phyloP scores from a whole-genome alignment of 2,329 filamentous ascomycete species.

The Pestalotiopsis sp. region DNA sequence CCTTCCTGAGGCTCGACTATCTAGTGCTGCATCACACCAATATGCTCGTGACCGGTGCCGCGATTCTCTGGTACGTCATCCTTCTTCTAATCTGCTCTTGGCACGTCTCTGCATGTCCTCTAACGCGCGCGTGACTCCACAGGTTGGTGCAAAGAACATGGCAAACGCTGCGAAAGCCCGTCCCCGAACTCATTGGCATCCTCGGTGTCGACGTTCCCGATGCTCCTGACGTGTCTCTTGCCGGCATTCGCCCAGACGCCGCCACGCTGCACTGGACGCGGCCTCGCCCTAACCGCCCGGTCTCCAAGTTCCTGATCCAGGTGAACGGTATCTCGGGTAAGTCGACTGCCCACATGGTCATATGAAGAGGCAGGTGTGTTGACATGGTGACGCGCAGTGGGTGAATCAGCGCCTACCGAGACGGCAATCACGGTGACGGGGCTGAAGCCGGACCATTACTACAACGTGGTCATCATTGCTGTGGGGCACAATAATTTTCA shows the following conservation, averaged over 20 bases:
- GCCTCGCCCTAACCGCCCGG: conserved; percentile 64
- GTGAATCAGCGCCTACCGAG: conserved; percentile 79
- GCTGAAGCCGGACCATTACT: conserved; percentile 83
- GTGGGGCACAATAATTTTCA: conserved; percentile 92
- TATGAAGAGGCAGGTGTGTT: conserved; percentile 11
- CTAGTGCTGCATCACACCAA: conserved; percentile 52
- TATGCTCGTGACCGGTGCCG: conserved; percentile 57
- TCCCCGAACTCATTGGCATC: conserved; percentile 86
- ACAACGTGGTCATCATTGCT: conserved; percentile 90
- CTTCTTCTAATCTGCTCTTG: background rate
- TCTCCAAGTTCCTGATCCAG: conserved; percentile 87
- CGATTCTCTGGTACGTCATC: conserved; percentile 54
- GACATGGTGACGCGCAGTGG: conserved; percentile 57
- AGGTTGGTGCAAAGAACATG: conserved; percentile 86
- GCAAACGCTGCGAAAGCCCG: conserved; percentile 87
- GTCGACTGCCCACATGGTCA: conserved; percentile 27
- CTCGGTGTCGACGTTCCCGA: conserved; percentile 93
- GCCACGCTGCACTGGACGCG: conserved; percentile 91
- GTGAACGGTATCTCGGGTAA: conserved; percentile 90
- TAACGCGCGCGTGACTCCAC: conserved; percentile 5
- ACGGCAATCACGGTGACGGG: conserved; percentile 91
- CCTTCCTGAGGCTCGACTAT: conserved; percentile 47
- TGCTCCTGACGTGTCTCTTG: conserved; percentile 85
- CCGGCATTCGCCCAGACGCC: conserved; percentile 84
- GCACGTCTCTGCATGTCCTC: conserved; percentile 9